Percentiles rank a stretch among this genome's conserved stretches.
These are phyloP conservation scores for Pyrrhoderma noxium DNA, from an alignment of 1,284 basidiomycete species.

Conservation along the genomic window DNA sequence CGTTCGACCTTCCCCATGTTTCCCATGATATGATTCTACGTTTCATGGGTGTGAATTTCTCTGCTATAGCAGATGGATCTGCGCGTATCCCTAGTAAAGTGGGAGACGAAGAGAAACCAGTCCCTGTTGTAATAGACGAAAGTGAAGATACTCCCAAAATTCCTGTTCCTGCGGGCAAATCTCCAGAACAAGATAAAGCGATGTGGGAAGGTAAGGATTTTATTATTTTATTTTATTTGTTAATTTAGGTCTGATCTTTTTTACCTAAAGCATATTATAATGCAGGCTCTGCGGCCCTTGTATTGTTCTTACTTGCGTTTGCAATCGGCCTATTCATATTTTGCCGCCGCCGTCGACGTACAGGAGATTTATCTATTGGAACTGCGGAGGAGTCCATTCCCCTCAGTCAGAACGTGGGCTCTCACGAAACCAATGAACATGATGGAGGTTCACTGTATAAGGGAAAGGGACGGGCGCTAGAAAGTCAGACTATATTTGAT, in stretches of 20 bases:
- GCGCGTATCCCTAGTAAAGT: slow-evolving; percentile 70
- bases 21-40: slow-evolving; percentile 98
- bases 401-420: slow-evolving; percentile 34
- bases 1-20: slow-evolving; percentile 83
- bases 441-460: slow-evolving; percentile 29
- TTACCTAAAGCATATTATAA: slow-evolving; percentile 77
- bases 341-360: slow-evolving; percentile 53
- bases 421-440: slow-evolving; percentile 28
- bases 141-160: slow-evolving; percentile 32
- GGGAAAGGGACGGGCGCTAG: slow-evolving; percentile 35
- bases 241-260: slow-evolving; percentile 5
- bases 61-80: slow-evolving; percentile 68
- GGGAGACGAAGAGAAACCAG: slow-evolving; percentile 58
- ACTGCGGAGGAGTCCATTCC: slow-evolving; percentile 52
- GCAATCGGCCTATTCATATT: slow-evolving; percentile 71
- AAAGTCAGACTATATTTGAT: slow-evolving; percentile 34
- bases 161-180: slow-evolving; percentile 38
- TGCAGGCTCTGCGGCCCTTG: slow-evolving; percentile 78
- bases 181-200: slow-evolving; percentile 67
- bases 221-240: not conserved
- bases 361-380: slow-evolving; percentile 21
- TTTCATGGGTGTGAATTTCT: slow-evolving; percentile 88
- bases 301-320: slow-evolving; percentile 68
- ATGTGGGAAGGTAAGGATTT: slow-evolving; percentile 74
- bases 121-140: slow-evolving; percentile 38